A percentile compares a stretch with the other conserved stretches of the same genome.
Evolutionary conservation across 768 basidiomycete species (phyloP).

Genomic region (Trichaptum fuscoviolaceum): DNA sequence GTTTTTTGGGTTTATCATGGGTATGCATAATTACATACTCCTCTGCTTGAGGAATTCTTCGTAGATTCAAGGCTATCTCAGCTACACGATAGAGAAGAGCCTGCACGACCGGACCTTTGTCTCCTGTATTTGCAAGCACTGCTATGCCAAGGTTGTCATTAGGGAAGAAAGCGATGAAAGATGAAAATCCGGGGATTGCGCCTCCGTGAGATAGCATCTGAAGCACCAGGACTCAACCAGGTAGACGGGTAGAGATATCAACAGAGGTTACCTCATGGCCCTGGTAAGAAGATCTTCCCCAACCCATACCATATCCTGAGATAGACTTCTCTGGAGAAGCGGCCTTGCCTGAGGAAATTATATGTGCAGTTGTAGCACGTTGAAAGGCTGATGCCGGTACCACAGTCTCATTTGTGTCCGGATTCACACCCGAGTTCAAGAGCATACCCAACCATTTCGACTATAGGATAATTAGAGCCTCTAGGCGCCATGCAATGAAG

Average conservation of each 20-base stretch:
- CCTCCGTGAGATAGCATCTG: constrained; percentile 9
- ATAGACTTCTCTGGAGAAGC: constrained; percentile 21
- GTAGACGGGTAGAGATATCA: background rate
- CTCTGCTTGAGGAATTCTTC: background rate
- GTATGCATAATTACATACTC: background rate
- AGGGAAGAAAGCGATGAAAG: constrained; percentile 12
- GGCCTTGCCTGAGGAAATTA: constrained; percentile 17
- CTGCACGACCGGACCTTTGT: constrained; percentile 4
- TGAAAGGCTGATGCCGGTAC: constrained; percentile 27
- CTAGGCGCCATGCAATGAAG: background rate
- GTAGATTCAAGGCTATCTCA: constrained; percentile 13
- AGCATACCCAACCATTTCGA: constrained; percentile 33
- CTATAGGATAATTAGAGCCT: constrained; percentile 19
- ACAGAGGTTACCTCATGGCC: constrained; percentile 33
- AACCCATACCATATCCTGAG: constrained; percentile 38
- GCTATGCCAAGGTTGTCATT: constrained; percentile 10
- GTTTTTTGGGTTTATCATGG: background rate
- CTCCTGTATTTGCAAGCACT: constrained; percentile 10
- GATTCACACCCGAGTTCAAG: constrained; percentile 29
- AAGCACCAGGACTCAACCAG: background rate
- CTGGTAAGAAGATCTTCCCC: constrained; percentile 31
- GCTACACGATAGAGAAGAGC: constrained; percentile 11
- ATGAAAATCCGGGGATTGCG: constrained; percentile 11
- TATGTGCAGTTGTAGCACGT: constrained; percentile 27
- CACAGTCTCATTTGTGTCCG: constrained; percentile 25